Evolutionary conservation across 2,329 filamentous ascomycete genomes (phyloP).

Genomic region (Neopestalotiopsis clavispora): DNA sequence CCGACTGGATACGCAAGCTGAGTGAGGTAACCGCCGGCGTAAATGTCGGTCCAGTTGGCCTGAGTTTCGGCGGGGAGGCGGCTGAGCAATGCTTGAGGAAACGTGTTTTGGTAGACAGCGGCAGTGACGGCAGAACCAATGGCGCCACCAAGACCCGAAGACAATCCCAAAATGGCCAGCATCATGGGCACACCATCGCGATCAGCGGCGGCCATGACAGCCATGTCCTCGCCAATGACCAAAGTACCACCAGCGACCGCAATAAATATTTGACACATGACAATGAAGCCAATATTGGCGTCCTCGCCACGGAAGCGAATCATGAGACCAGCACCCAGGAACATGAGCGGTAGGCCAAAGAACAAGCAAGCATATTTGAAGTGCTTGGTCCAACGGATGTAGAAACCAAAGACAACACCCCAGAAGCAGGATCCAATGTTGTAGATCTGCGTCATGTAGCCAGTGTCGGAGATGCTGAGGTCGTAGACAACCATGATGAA

Average conservation of each 20-base stretch:
- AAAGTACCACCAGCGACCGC: conserved; percentile 61
- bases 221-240: conserved; percentile 63
- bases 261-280: conserved; percentile 63
- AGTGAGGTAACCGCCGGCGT: conserved; percentile 46
- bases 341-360: conserved; percentile 52
- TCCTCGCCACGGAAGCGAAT: conserved; percentile 59
- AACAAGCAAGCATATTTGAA: conserved; percentile 56
- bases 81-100: conserved; percentile 53
- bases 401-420: conserved; percentile 51
- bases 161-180: conserved; percentile 62
- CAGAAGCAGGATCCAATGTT: conserved; percentile 52
- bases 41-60: conserved; percentile 50
- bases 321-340: conserved; percentile 59
- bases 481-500: conserved; percentile 50
- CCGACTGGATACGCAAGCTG: conserved; percentile 56
- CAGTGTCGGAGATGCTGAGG: conserved; percentile 38
- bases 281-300: conserved; percentile 53
- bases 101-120: conserved; percentile 64
- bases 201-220: conserved; percentile 61
- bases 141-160: conserved; percentile 62
- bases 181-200: conserved; percentile 63
- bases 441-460: conserved; percentile 49
- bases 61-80: conserved; percentile 53
- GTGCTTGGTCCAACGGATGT: conserved; percentile 52
- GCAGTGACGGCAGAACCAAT: conserved; percentile 64